Evolutionary conservation across 352 stramenopile genomes (phyloP).

Genomic region (Halophytophthora batemanensis): DNA sequence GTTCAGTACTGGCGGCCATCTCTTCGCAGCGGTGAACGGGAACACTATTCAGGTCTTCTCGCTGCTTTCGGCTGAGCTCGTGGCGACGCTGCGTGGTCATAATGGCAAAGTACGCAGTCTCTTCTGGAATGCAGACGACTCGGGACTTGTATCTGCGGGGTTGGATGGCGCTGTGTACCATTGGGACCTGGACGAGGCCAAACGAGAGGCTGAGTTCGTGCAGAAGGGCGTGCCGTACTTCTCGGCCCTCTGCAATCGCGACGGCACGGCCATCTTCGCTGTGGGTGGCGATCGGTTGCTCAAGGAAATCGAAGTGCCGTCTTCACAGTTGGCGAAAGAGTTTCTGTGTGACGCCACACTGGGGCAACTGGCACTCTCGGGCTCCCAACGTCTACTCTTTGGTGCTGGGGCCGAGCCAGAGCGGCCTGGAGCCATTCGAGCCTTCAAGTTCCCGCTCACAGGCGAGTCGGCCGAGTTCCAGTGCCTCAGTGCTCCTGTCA

Average conservation of each 20-base stretch:
- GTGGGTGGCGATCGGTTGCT: constrained; percentile 89
- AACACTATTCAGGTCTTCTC: constrained; percentile 93
- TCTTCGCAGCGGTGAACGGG: constrained; percentile 93
- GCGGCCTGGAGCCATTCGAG: constrained; percentile 69
- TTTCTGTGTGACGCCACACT: constrained; percentile 76
- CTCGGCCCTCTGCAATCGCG: constrained; percentile 81
- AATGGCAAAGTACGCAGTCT: constrained; percentile 91
- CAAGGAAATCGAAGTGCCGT: constrained; percentile 88
- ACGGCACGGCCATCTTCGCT: constrained; percentile 78
- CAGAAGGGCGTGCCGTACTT: constrained; percentile 92
- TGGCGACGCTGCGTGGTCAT: constrained; percentile 89
- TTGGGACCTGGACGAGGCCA: constrained; percentile 91
- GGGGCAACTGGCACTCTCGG: constrained; percentile 82
- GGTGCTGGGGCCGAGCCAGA: constrained; percentile 72
- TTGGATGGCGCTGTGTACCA: constrained; percentile 93
- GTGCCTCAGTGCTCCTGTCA: constrained; percentile 72
- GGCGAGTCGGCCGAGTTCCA: constrained; percentile 89
- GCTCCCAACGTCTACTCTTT: constrained; percentile 89
- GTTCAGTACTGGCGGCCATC: constrained; percentile 85
- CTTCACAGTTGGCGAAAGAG: constrained; percentile 71
- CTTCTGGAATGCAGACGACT: constrained; percentile 87
- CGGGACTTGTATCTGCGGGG: constrained; percentile 82
- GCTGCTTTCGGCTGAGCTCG: constrained; percentile 89
- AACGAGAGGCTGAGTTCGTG: constrained; percentile 90
- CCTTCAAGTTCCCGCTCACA: constrained; percentile 90